Conservation (phyloP, 768 basidiomycete species). For the Lentinula detonsa region DNA sequence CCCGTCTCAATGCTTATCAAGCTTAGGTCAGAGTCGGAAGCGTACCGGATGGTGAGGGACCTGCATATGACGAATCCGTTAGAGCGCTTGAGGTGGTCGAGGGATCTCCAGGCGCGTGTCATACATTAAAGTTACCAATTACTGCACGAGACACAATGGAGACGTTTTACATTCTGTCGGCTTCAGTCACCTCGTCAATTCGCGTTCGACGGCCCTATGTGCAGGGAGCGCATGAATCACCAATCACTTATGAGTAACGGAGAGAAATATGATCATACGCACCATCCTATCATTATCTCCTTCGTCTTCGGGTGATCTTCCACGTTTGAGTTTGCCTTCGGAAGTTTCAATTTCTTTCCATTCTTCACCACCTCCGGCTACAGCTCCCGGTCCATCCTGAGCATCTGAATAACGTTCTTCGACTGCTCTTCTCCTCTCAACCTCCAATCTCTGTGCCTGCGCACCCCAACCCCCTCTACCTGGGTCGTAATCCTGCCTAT, state of each 20-base stretch:
- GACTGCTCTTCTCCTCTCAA: conserved; percentile 72
- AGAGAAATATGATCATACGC: conserved; percentile 17
- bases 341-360: conserved; percentile 66
- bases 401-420: conserved; percentile 85
- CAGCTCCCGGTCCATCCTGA: conserved; percentile 72
- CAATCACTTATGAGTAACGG: conserved; percentile 1
- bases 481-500: conserved; percentile 93
- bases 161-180: conserved; percentile 57
- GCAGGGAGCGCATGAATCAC: neutral
- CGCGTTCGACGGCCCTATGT: conserved; percentile 52
- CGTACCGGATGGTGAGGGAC: conserved; percentile 58
- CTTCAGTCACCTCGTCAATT: conserved; percentile 60
- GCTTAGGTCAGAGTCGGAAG: conserved; percentile 62
- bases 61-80: conserved; percentile 53
- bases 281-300: conserved; percentile 54
- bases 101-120: conserved; percentile 40
- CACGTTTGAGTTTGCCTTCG: conserved; percentile 54
- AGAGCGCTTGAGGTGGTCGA: conserved; percentile 28
- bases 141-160: neutral
- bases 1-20: conserved; percentile 37
- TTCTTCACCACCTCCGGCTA: conserved; percentile 80
- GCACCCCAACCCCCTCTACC: conserved; percentile 96
- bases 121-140: conserved; percentile 33
- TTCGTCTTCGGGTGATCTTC: conserved; percentile 75
- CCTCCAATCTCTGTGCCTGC: conserved; percentile 68